Conservation (phyloP, 2,329 filamentous ascomycete species). For the Emergomyces pasteurianus region DNA sequence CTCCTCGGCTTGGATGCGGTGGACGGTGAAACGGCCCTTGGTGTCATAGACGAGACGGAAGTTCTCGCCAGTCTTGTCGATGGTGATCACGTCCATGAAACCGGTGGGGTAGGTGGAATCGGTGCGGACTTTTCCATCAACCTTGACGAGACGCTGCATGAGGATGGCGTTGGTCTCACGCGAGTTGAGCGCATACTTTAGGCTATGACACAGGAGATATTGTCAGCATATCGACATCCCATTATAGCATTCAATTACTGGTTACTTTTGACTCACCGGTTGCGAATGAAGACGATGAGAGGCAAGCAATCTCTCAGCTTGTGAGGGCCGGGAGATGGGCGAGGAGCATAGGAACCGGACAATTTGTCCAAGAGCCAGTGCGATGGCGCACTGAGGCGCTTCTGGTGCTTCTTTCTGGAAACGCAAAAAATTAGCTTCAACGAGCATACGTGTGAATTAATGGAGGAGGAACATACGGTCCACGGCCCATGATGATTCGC, state of each 20-base stretch:
- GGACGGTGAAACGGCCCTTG: slow-evolving; percentile 99
- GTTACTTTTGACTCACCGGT: slow-evolving; percentile 36
- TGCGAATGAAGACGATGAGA: slow-evolving; percentile 94
- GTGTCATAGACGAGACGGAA: slow-evolving; percentile 99
- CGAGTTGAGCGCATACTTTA: slow-evolving; percentile 99
- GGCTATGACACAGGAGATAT: slow-evolving; percentile 42
- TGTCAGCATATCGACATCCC: slow-evolving; percentile 8
- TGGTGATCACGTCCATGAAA: slow-evolving; percentile 98
- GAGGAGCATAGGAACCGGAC: slow-evolving; percentile 70
- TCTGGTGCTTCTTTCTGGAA: slow-evolving; percentile 94
- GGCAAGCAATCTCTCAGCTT: slow-evolving; percentile 99
- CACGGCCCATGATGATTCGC: slow-evolving; percentile 41
- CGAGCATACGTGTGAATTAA: not conserved
- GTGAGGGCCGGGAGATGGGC: slow-evolving; percentile 78
- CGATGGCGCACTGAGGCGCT: slow-evolving; percentile 96
- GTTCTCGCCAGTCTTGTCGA: slow-evolving; percentile 99
- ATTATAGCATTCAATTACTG: not conserved
- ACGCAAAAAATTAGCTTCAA: slow-evolving; percentile 7
- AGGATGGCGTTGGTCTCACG: slow-evolving; percentile 96
- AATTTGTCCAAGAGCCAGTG: slow-evolving; percentile 99
- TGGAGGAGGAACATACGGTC: slow-evolving; percentile 41
- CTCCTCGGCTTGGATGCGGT: slow-evolving; percentile 98
- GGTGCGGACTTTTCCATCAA: slow-evolving; percentile 98
- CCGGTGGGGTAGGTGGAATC: slow-evolving; percentile 94
- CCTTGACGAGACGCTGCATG: slow-evolving; percentile 99